Base-by-base conservation (phyloP, 2,329 filamentous ascomycete species). In the Simplicillium sp. region DNA sequence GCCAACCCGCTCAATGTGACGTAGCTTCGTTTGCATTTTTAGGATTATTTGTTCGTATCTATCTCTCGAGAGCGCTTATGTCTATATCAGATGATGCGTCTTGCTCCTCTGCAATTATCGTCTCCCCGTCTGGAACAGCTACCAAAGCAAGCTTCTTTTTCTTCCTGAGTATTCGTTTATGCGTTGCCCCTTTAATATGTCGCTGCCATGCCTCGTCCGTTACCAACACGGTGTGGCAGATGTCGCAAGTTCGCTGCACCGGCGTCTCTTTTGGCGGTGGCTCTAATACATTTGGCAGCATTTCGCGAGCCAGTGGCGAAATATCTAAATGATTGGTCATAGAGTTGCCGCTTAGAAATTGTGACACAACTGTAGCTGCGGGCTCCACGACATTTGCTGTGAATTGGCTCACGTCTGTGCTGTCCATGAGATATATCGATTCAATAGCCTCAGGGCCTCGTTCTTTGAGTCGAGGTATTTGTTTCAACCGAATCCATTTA, bases 401-500 rank as follows among this genome's bases (percentile, higher is more conserved):
- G 71, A 86, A 96, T 2, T 61, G 54, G 0, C 66, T 53, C 2
- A 81, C 65, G 49, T 92, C 71, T 2, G 83, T 87, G 46, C 85
- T 85, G 60, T 98, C 87, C 1, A 97, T 63, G 2, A 97, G 62
- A 56, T 85, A 97, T 1, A 96, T 66, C 29, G 67, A 75, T 16
- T 73, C 59, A 38, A 76, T 56, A 1, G 69, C 66, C 8, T 67
- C 61, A 13, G 69, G 61, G 3, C 63, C 68, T 29, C 75, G 68
- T 14, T 76, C 71, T 31, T 65, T 68, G 20, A 92, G 65, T 1
- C 80, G 77, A 9, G 82, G 79, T 34, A 92, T 72, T 18, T 94
- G 73, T 55, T 94, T 94, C 49, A 82, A 76, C 13, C 82, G 76
- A 41, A 97, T 94, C 87, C 89, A 98, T 44, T 82, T 77, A 14